Percentiles rank a stretch among this genome's conserved stretches.
These are phyloP conservation scores for Chrysosporium keratinophilum DNA, from an alignment of 2,329 filamentous ascomycete species.

Conservation along the genomic window DNA sequence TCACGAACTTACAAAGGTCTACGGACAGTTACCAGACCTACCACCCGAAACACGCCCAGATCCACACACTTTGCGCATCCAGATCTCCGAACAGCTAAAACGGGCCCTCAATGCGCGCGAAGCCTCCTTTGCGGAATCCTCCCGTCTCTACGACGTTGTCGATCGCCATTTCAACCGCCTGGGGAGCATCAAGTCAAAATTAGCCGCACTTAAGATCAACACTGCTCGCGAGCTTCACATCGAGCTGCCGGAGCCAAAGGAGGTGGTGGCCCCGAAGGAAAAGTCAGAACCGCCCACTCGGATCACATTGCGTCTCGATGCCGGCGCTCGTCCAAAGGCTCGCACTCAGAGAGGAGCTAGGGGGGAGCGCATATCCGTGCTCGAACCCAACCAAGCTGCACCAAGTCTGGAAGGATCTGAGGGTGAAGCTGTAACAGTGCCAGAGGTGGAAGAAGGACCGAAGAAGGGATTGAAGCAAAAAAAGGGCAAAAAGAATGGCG, in stretches of 20 bases:
- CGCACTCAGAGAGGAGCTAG: slow-evolving; percentile 29
- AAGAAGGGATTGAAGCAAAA: slow-evolving; percentile 4
- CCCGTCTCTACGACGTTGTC: slow-evolving; percentile 47
- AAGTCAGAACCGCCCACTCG: slow-evolving; percentile 27
- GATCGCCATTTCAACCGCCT: slow-evolving; percentile 49
- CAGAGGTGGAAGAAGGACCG: background rate
- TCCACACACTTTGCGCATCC: slow-evolving; percentile 42
- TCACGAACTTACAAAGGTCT: slow-evolving; percentile 35
- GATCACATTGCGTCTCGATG: slow-evolving; percentile 36
- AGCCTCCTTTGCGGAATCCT: slow-evolving; percentile 47
- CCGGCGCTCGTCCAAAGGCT: slow-evolving; percentile 17
- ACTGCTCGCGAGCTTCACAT: slow-evolving; percentile 8
- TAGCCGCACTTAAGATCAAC: slow-evolving; percentile 53
- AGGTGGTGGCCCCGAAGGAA: slow-evolving; percentile 28
- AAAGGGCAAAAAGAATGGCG: slow-evolving; percentile 10
- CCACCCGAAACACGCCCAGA: slow-evolving; percentile 42
- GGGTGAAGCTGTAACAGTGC: background rate
- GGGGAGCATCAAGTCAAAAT: slow-evolving; percentile 50
- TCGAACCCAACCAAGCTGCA: slow-evolving; percentile 28
- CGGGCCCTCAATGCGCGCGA: slow-evolving; percentile 47
- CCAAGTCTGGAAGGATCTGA: slow-evolving; percentile 5
- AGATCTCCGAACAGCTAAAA: slow-evolving; percentile 48
- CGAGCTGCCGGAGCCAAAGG: slow-evolving; percentile 4
- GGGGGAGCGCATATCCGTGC: slow-evolving; percentile 27
- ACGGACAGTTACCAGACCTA: slow-evolving; percentile 43